Conservation (phyloP, 2,329 filamentous ascomycete species). For the Epichloe amarillans region DNA sequence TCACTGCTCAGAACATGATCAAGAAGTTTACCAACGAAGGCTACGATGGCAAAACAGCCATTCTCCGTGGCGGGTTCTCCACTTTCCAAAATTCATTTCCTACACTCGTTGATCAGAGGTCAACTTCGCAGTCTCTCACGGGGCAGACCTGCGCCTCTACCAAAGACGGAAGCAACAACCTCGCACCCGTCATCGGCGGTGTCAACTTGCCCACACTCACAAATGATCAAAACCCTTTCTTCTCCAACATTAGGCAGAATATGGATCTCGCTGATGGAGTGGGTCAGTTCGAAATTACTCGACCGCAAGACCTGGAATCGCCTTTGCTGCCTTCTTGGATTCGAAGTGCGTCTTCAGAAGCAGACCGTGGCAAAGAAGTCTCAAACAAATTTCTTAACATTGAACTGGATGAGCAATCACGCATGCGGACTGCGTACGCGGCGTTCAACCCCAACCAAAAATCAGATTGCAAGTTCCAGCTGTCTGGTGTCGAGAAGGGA, state of each 20-base stretch:
- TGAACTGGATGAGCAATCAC: slow-evolving; percentile 71
- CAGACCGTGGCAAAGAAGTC: slow-evolving; percentile 65
- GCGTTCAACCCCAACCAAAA: slow-evolving; percentile 29
- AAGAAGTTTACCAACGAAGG: slow-evolving; percentile 86
- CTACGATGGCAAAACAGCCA: slow-evolving; percentile 58
- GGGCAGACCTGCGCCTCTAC: slow-evolving; percentile 11
- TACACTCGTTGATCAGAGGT: slow-evolving; percentile 42
- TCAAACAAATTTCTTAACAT: slow-evolving; percentile 75
- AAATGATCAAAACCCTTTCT: slow-evolving; percentile 73
- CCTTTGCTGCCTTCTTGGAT: slow-evolving; percentile 65
- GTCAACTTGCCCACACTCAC: slow-evolving; percentile 64
- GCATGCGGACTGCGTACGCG: slow-evolving; percentile 73
- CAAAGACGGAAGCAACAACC: slow-evolving; percentile 22
- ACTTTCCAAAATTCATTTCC: slow-evolving; percentile 58
- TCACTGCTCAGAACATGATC: slow-evolving; percentile 70
- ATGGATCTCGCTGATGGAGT: slow-evolving; percentile 91
- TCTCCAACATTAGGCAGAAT: slow-evolving; percentile 90
- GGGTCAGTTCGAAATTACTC: slow-evolving; percentile 55
- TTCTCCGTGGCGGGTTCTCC: slow-evolving; percentile 71
- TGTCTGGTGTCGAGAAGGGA: slow-evolving; percentile 90
- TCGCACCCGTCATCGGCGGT: slow-evolving; percentile 71
- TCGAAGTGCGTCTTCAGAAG: slow-evolving; percentile 47
- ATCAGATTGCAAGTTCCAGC: slow-evolving; percentile 39
- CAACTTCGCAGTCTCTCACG: slow-evolving; percentile 17
- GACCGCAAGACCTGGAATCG: slow-evolving; percentile 32